Percentiles rank a stretch among this genome's conserved stretches.
phyloP scores from a whole-genome alignment of 2,329 filamentous ascomycete genomes.

The Colletotrichum phormii region DNA sequence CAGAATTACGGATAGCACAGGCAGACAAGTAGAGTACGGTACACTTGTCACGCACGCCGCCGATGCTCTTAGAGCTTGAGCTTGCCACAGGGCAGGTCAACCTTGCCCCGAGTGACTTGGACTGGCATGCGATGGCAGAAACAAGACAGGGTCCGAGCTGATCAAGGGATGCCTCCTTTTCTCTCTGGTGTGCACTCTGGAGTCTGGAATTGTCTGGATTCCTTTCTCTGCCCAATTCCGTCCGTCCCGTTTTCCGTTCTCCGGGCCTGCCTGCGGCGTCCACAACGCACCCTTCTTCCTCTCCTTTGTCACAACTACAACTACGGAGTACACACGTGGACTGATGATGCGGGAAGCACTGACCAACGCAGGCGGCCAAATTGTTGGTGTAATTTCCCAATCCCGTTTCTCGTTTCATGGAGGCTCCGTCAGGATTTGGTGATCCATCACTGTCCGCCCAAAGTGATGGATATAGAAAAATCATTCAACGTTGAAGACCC shows the following conservation, averaged over 20 bases:
- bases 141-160: slow-evolving; percentile 13
- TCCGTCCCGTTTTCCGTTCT: background rate
- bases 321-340: slow-evolving; percentile 18
- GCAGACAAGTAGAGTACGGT: background rate
- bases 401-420: background rate
- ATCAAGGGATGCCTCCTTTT: slow-evolving; percentile 25
- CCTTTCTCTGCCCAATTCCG: slow-evolving; percentile 3
- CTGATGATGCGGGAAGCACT: slow-evolving; percentile 3
- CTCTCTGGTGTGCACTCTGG: slow-evolving; percentile 1
- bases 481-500: background rate
- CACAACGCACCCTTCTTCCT: background rate
- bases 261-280: background rate
- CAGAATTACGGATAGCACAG: background rate
- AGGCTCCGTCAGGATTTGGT: background rate
- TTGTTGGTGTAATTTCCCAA: slow-evolving; percentile 21
- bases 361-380: slow-evolving; percentile 12
- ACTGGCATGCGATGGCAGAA: slow-evolving; percentile 10
- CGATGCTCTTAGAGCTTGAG: background rate
- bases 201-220: background rate
- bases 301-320: slow-evolving; percentile 1
- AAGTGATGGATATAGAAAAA: background rate
- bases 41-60: background rate
- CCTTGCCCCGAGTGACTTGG: slow-evolving; percentile 11
- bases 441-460: background rate
- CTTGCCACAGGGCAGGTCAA: background rate